A percentile compares a stretch with the other conserved stretches of the same genome.
phyloP scores from a whole-genome alignment of 2,329 filamentous ascomycete genomes.

The Pleurostoma richardsiae region DNA sequence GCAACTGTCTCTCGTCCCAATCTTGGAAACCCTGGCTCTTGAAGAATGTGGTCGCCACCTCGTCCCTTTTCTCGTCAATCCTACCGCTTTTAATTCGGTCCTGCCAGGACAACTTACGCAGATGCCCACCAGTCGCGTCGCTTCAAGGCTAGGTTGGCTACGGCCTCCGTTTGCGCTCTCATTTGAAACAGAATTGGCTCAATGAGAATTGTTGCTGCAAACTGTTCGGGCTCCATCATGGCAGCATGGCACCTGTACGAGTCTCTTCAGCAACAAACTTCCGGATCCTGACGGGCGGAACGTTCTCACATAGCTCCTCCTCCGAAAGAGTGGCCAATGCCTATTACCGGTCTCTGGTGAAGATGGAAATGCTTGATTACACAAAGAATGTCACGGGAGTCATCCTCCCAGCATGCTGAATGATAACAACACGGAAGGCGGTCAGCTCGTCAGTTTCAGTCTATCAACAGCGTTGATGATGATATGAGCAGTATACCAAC shows the following conservation, averaged over 20 bases:
- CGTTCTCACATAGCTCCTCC: slow-evolving; percentile 4
- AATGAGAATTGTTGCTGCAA: slow-evolving; percentile 4
- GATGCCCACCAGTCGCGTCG: slow-evolving; percentile 3
- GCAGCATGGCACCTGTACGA: slow-evolving; percentile 5
- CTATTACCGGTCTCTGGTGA: slow-evolving; percentile 1
- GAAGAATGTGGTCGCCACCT: no score
- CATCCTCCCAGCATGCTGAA: slow-evolving; percentile 5
- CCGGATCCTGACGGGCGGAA: no score
- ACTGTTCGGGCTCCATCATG: slow-evolving; percentile 3
- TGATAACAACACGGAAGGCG: no score
- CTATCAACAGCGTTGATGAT: no score
- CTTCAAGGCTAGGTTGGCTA: slow-evolving; percentile 2
- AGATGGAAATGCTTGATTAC: slow-evolving; percentile 1
- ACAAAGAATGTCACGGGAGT: slow-evolving; percentile 5
- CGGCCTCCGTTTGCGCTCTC: slow-evolving; percentile 2
- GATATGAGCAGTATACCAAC: background rate
- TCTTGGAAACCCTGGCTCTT: background rate
- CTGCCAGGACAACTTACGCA: background rate
- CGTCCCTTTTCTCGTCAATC: no score
- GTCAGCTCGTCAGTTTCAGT: background rate
- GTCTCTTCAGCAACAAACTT: no score
- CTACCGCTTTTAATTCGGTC: no score
- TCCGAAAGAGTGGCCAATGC: slow-evolving; percentile 7
- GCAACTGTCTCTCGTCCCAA: slow-evolving; percentile 5
- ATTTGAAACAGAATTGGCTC: slow-evolving; percentile 7